Percentiles rank a stretch among this genome's conserved stretches.
These are phyloP conservation scores for Buxus sempervirens DNA, from an alignment of 164 flowering plant genomes.

Conservation along the genomic window DNA sequence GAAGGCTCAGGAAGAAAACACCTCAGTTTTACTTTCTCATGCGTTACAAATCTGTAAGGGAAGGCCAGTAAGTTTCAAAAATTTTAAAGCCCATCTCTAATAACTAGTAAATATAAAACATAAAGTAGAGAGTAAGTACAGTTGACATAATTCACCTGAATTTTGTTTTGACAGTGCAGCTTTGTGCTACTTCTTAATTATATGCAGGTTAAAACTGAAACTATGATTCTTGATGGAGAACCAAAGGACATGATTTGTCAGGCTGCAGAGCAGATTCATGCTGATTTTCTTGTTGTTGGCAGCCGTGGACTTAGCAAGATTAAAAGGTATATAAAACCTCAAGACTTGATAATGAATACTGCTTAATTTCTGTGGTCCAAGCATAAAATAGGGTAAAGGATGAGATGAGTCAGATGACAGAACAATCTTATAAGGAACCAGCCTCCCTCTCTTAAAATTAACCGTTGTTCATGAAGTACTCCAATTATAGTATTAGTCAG, in stretches of 20 bases:
- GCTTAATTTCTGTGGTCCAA: too few relatives aligned
- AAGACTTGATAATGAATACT: background rate
- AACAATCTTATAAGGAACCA: too few relatives aligned
- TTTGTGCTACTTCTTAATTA: background rate
- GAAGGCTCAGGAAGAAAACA: conserved; percentile 33
- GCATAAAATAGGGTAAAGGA: too few relatives aligned
- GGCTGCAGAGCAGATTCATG: conserved; percentile 21
- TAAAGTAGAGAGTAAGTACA: too few relatives aligned
- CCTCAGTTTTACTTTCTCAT: conserved; percentile 26
- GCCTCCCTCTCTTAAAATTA: too few relatives aligned
- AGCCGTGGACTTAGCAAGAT: conserved; percentile 32
- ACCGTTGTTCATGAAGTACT: too few relatives aligned
- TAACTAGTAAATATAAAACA: too few relatives aligned
- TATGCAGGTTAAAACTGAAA: conserved; percentile 25
- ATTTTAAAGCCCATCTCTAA: too few relatives aligned
- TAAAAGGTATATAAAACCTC: conserved; percentile 28
- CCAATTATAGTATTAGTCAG: too few relatives aligned
- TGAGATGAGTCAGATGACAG: too few relatives aligned
- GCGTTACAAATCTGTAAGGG: conserved; percentile 32
- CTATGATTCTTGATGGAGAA: conserved; percentile 25
- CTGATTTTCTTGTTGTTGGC: conserved; percentile 28
- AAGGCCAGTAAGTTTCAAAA: conserved; percentile 19
- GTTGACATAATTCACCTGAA: background rate
- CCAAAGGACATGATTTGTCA: conserved; percentile 38
- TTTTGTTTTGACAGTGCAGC: background rate